Evolutionary conservation across 176 grass and related monocot genomes (phyloP), one percentile per base, ranked within the genome.

Genomic region (Carex kokanica): DNA sequence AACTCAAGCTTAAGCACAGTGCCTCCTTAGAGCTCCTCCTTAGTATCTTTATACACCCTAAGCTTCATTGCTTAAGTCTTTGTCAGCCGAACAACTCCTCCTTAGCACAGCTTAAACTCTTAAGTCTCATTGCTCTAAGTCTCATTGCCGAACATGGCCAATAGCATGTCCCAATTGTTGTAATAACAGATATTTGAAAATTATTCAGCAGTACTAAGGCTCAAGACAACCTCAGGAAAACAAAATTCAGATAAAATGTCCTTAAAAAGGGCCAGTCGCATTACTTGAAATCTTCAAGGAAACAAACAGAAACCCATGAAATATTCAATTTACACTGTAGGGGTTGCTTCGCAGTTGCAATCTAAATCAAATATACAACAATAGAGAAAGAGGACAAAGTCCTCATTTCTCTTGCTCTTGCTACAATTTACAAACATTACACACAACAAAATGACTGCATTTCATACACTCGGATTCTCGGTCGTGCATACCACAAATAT

Each of bases 391-490:
- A 25, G 70, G 38, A 0, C 36, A 2, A 67, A 67, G 31, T 74
- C 70, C 43, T 49, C n/a, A 12, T 74, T 74, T 74, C 70, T 53
- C 24, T 31, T 53, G 47, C 73, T 31, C 72, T 75, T 12, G 43
- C 23, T 77, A 77, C 64, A 68, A 36, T 68, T 18, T 68, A 68
- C 15, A 68, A 61, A 68, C 47, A 55, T 77, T 55, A 77, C 49
- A 77, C 24, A 77, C 72, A 55, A 77, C 72, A 53, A 52, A 29
- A 52, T 29, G 18, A 29, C 72, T 54, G 14, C 47, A 40, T n/a
- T n/a, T n/a, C n/a, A n/a, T n/a, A n/a, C n/a, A n/a, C n/a, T n/a
- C n/a, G n/a, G n/a, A n/a, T n/a, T n/a, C n/a, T n/a, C n/a, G n/a
- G n/a, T n/a, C n/a, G n/a, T n/a, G n/a, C n/a, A n/a, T n/a, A n/a